Base-by-base conservation (phyloP, 2,329 filamentous ascomycete species). In the Cladosporium sp. region DNA sequence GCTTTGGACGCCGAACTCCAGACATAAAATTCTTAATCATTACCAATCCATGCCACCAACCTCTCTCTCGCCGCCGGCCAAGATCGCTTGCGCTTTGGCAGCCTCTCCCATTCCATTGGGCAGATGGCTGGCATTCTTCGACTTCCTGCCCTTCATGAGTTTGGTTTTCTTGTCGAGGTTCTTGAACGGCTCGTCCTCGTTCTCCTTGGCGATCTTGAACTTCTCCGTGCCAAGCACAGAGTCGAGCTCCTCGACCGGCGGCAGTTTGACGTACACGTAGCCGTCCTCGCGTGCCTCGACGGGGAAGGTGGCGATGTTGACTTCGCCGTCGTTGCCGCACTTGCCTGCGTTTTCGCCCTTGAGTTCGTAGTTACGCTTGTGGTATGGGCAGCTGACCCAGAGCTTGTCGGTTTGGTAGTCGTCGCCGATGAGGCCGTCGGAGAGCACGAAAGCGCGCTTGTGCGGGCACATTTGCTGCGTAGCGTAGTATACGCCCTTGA, bases 391-490 rank as follows among this genome's bases (percentile, higher is more conserved):
- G 0, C 89, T 92, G 21, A 97, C 86, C 89, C 90, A 96, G n/a
- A 93, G 88, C 67, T 88, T 88, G 68, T 86, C 81, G 62, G 77
- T 83, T 53, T 82, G 77, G 66, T 76, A 68, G 67, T 87, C 85
- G 69, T 92, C 89, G 49, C 93, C 93, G 56, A 97, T 85, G 10
- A 97, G 81, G 1, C 92, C 92, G 75, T 97, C 93, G 0, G 90
- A 90, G 29, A 97, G 86, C n/a, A 93, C 89, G 73, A 97, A 97
- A 0, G 92, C 89, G 12, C 92, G 89, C 79, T 94, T 95, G 80
- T 96, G 92, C 11, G 93, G 93, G 76, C 93, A 97, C 93, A 97
- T 97, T 76, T 97, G 92, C 80, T 97, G 93, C 16, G 90, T 91
- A 66, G 91, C 91, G 77, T 94, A 94, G 82, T 89, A 96, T 63